Conservation (phyloP, 2,329 filamentous ascomycete genomes). For the Paecilomyces formosus region DNA sequence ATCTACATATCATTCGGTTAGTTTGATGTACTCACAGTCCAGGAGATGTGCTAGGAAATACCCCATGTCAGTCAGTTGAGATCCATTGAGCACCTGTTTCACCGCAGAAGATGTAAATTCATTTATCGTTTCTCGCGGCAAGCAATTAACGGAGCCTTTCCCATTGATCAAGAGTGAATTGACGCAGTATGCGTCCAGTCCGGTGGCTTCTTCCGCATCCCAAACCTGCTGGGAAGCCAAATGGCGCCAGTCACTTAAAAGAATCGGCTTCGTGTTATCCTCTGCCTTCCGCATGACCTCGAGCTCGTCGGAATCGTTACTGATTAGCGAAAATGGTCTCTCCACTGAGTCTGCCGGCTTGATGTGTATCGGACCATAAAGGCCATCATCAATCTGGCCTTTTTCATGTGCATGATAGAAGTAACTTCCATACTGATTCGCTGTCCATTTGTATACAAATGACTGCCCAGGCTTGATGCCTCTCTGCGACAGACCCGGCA, state of each 20-base stretch:
- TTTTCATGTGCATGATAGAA: conserved; percentile 55
- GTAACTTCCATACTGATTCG: conserved; percentile 50
- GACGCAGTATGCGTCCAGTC: conserved; percentile 45
- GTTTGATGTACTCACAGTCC: background rate
- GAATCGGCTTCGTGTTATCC: conserved; percentile 37
- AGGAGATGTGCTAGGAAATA: background rate
- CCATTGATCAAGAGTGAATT: conserved; percentile 58
- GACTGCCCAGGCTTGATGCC: conserved; percentile 42
- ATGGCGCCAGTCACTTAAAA: conserved; percentile 52
- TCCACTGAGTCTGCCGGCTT: conserved; percentile 15
- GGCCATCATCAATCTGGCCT: conserved; percentile 53
- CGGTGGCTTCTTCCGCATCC: conserved; percentile 19
- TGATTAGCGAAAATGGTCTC: conserved; percentile 20
- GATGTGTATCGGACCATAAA: conserved; percentile 51
- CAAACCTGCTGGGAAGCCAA: conserved; percentile 43
- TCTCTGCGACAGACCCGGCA: conserved; percentile 49
- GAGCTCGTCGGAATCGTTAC: conserved; percentile 23
- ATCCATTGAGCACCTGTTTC: conserved; percentile 3
- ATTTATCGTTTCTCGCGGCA: conserved; percentile 16
- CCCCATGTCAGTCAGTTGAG: conserved; percentile 10
- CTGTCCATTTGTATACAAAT: conserved; percentile 51
- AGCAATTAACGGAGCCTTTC: conserved; percentile 31
- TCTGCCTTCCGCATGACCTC: conserved; percentile 45
- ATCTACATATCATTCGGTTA: background rate
- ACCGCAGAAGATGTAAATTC: conserved; percentile 22